A percentile compares a stretch with the other conserved stretches of the same genome.
These are phyloP conservation scores for Aspergillus glaucus DNA, from an alignment of 2,329 filamentous ascomycete genomes.

Conservation along the genomic window DNA sequence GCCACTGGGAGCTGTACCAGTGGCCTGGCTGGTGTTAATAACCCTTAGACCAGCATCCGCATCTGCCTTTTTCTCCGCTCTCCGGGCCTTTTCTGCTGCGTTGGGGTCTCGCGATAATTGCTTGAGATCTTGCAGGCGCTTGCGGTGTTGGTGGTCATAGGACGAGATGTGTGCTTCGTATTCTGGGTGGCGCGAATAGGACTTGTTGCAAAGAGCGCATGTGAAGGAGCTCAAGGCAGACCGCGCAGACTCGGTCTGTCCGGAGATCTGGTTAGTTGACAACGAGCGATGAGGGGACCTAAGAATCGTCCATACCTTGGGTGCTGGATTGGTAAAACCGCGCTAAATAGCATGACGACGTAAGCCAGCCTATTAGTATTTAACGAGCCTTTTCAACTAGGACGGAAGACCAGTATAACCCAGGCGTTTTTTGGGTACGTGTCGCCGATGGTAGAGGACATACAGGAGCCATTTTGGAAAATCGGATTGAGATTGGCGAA, in stretches of 20 bases:
- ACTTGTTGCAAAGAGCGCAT: conserved; percentile 83
- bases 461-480: conserved; percentile 29
- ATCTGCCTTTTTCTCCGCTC: conserved; percentile 38
- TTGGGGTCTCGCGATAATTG: conserved; percentile 40
- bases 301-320: conserved; percentile 30
- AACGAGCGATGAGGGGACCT: not conserved
- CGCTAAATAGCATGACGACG: conserved; percentile 27
- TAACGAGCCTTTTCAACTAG: not conserved
- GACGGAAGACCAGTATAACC: no score
- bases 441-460: conserved; percentile 3
- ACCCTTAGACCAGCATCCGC: conserved; percentile 36
- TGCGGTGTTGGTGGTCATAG: conserved; percentile 94
- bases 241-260: conserved; percentile 57
- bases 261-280: conserved; percentile 3
- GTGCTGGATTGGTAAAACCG: conserved; percentile 43
- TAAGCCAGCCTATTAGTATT: conserved; percentile 2
- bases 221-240: conserved; percentile 76
- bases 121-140: conserved; percentile 48
- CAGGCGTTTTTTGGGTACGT: not conserved
- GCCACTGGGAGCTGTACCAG: conserved; percentile 14
- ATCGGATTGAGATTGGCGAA: no score
- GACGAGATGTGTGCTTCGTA: conserved; percentile 90
- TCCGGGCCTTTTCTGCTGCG: conserved; percentile 37
- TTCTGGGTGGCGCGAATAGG: conserved; percentile 90
- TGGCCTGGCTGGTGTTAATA: conserved; percentile 27